Base-by-base conservation (phyloP, 805 yeast species). In the Candida tammaniensis region DNA sequence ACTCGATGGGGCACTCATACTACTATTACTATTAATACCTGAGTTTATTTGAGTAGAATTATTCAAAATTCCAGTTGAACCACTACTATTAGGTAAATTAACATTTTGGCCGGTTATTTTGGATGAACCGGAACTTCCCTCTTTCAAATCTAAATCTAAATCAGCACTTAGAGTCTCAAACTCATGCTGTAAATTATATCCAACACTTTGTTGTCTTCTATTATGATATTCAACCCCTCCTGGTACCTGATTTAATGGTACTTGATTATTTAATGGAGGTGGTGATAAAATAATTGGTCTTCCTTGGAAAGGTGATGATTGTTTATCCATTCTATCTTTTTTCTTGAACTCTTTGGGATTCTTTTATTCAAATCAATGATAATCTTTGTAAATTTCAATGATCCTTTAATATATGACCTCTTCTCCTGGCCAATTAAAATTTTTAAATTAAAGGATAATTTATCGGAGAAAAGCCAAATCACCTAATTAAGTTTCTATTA, bases 101-200 rank as follows among this genome's bases (percentile, higher is more conserved):
- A 17, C 22, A 20, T n/a, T n/a, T n/a, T n/a, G n/a, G n/a, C n/a
- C n/a, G n/a, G n/a, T n/a, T n/a, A n/a, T n/a, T 20, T 8, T 8
- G 8, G 23, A 20, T 20, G 23, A 20, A 7, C 31, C 32, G 7
- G 34, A 31, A 19, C 26, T 17, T 24, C 33, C 35, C 17, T 49
- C 46, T 35, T 49, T 57, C 48, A 68, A 55, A 49, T 68, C 73
- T 51, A 68, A 56, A 46, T 68, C 71, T 54, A 68, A 60, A 44
- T 68, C 72, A 13, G 64, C 66, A 33, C 62, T 66, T 37, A 68
- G 52, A n/a, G 72, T 66, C 42, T 68, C 71, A 43, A 68, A 68
- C 48, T 68, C 73, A 32, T 68, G 70, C 46, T 68, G 71, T 47
- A 68, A 56, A 46, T 68, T 65, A 49, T 59, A 67, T 6, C 72